Conservation (phyloP, 2,329 filamentous ascomycete genomes). For the Gliomastix tumulicola region DNA sequence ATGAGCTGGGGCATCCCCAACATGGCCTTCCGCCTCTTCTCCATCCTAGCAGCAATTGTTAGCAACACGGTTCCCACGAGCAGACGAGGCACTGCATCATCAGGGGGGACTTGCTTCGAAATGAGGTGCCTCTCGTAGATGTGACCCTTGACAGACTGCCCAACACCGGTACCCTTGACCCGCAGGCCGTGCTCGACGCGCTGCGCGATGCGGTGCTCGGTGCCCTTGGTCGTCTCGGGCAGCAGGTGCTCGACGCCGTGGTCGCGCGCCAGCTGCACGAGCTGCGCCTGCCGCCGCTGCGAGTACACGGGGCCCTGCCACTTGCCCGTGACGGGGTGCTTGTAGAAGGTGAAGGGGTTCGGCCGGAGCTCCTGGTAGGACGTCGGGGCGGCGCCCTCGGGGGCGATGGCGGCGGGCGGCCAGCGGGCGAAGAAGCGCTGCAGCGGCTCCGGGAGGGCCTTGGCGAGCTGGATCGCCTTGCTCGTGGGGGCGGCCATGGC, state of each 20-base stretch:
- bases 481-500: conserved; percentile 29
- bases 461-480: conserved; percentile 52
- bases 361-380: conserved; percentile 49
- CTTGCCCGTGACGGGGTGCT: conserved; percentile 69
- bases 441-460: conserved; percentile 69
- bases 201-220: conserved; percentile 61
- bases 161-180: conserved; percentile 89
- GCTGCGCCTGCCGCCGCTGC: conserved; percentile 78
- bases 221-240: conserved; percentile 70
- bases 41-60: conserved; percentile 57
- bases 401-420: conserved; percentile 61
- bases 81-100: not conserved
- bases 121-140: conserved; percentile 83
- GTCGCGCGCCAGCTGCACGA: conserved; percentile 76
- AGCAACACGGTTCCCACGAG: conserved; percentile 12
- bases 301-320: conserved; percentile 84
- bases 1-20: conserved; percentile 90
- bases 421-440: conserved; percentile 85
- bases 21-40: conserved; percentile 87
- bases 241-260: conserved; percentile 77
- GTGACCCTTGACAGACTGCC: conserved; percentile 92
- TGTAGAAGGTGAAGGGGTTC: conserved; percentile 78
- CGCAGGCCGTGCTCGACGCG: conserved; percentile 73
- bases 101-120: conserved; percentile 47
- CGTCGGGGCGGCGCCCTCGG: conserved; percentile 34